These are phyloP conservation scores for Coemansia nantahalensis DNA, from an alignment of 192 early-diverging fungal species.

Conservation along the genomic window DNA sequence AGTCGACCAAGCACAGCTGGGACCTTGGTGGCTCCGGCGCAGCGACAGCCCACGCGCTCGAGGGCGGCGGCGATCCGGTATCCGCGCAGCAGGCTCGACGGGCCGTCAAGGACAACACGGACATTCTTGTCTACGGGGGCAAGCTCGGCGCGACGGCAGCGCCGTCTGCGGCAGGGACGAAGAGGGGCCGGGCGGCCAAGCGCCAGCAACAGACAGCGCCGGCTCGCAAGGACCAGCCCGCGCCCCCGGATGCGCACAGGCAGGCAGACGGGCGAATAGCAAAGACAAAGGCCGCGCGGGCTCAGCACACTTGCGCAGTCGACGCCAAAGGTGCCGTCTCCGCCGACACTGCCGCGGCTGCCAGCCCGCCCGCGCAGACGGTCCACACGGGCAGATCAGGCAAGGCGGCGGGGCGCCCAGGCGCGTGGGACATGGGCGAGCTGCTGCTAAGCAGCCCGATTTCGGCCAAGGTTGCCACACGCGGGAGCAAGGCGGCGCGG, in stretches of 20 bases:
- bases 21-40: conserved; percentile 10
- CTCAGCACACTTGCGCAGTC: background rate
- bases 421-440: conserved; percentile 29
- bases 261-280: background rate
- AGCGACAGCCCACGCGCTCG: no score
- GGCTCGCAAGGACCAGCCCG: background rate
- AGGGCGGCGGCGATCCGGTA: background rate
- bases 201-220: background rate
- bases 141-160: no score
- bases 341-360: no score
- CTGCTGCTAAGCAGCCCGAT: conserved; percentile 20
- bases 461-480: conserved; percentile 2
- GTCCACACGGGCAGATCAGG: no score
- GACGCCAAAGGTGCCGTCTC: background rate
- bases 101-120: conserved; percentile 5
- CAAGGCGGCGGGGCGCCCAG: no score
- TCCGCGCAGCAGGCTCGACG: conserved; percentile 1
- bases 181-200: no score
- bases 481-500: conserved; percentile 4
- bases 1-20: conserved; percentile 35
- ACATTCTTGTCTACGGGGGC: background rate
- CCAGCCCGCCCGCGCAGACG: no score
- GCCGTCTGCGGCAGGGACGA: no score
- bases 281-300: background rate
- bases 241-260: background rate